phyloP scores from a whole-genome alignment of 768 basidiomycete genomes.

The Russula virescens region DNA sequence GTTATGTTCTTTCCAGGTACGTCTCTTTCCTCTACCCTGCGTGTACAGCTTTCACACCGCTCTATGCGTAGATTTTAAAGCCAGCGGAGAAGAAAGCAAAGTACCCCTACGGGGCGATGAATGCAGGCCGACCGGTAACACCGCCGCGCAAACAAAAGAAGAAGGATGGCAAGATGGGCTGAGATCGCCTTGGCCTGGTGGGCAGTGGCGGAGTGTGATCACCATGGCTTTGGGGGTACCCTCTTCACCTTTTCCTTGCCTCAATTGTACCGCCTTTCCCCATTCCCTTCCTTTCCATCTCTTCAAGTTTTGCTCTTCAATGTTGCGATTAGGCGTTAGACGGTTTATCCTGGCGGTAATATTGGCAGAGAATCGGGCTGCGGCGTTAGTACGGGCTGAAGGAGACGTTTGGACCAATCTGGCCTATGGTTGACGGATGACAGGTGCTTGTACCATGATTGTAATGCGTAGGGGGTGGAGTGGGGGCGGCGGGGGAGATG shows the following conservation, averaged over 20 bases:
- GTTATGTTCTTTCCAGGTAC: constrained; percentile 95
- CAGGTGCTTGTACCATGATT: constrained; percentile 21
- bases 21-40: constrained; percentile 4
- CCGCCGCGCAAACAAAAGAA: constrained; percentile 98
- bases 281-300: constrained; percentile 18
- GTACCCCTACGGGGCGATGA: constrained; percentile 83
- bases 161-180: constrained; percentile 75
- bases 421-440: constrained; percentile 6
- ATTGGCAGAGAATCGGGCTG: constrained; percentile 20
- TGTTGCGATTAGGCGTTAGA: constrained; percentile 24
- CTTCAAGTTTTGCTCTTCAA: constrained; percentile 19
- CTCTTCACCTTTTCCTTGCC: constrained; percentile 8
- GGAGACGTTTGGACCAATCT: constrained; percentile 17
- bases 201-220: constrained; percentile 10
- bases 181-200: constrained; percentile 8
- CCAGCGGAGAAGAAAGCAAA: constrained; percentile 99
- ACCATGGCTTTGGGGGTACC: constrained; percentile 3
- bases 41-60: constrained; percentile 4
- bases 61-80: constrained; percentile 74
- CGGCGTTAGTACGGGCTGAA: constrained; percentile 16
- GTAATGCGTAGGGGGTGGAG: constrained; percentile 22
- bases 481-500: constrained; percentile 15
- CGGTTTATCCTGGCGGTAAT: constrained; percentile 22
- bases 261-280: constrained; percentile 20
- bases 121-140: constrained; percentile 83